Base-by-base conservation (phyloP, 371 early-diverging fungal genomes). In the Mucor irregularis region DNA sequence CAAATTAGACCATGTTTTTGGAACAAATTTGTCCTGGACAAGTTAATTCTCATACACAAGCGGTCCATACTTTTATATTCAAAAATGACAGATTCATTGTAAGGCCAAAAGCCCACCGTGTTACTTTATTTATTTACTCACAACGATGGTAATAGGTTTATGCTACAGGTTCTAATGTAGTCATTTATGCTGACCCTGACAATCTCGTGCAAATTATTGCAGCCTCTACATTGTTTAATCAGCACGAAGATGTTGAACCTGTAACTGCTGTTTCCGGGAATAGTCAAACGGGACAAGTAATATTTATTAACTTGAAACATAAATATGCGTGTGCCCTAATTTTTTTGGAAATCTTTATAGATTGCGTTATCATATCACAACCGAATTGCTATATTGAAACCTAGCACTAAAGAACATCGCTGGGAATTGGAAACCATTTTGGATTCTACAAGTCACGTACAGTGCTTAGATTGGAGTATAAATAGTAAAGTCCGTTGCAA, bases 21-120 rank as follows among this genome's bases (percentile, higher is more conserved):
- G 83, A 83, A 66, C 83, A 84, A 56, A 79, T 77, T 54, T 83
- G 82, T 52, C 79, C 84, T 14, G 86, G 86, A 28, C 84, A 86
- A 74, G 76, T 74, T 45, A 81, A 84, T 69, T 69, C 74, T n/a
- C 57, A 69, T 29, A 53, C 67, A 16, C 86, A 86, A 53, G 78
- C 81, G 16, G 69, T 83, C 47, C 71, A 78, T 59, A 63, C 74
- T 10, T 69, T 75, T 62, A 45, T 69, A 17, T 81, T 76, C 59
- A 58, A 75, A 6, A 56, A 71, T 9, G 66, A 67, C 40, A 71
- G 83, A 46, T 84, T 78, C 58, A 78, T 83, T 61, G 86, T 86
- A 81, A 51, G 71, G 31, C 14, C 4, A 29, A 5, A 2, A 17
- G 10, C 13, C 9, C 19, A 55, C 26, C 4, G 28, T 45, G 45